A percentile compares a stretch with the other conserved stretches of the same genome.
These are phyloP conservation scores for Plasmodium chabaudi DNA, from an alignment of 169 alveolate species.

Conservation along the genomic window DNA sequence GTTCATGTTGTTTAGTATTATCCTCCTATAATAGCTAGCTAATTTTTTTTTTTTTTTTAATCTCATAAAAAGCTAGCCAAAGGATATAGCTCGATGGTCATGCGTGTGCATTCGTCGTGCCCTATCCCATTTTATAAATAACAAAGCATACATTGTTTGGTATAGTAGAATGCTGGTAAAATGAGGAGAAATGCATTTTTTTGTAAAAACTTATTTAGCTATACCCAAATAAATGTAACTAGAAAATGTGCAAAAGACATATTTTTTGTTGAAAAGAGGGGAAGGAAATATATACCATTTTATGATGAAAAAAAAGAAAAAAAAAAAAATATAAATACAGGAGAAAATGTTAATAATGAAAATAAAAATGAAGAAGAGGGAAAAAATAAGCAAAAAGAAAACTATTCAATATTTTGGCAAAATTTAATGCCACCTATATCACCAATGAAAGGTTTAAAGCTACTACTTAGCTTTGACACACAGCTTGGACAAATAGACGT, in stretches of 20 bases:
- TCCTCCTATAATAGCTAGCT: too few relatives aligned
- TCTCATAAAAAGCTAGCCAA: too few relatives aligned
- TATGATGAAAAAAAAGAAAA: constrained; percentile 40
- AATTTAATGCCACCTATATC: constrained; percentile 41
- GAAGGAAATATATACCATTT: constrained; percentile 66
- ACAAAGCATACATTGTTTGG: too few relatives aligned
- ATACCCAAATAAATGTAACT: too few relatives aligned
- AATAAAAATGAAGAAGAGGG: neutral
- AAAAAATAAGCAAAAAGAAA: neutral
- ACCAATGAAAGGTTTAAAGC: constrained; percentile 62
- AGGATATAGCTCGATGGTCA: too few relatives aligned
- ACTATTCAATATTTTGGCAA: neutral
- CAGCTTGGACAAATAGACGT: neutral
- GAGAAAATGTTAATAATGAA: neutral
- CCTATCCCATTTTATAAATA: too few relatives aligned
- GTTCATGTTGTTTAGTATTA: too few relatives aligned
- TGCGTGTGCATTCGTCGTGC: too few relatives aligned
- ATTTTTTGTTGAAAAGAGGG: constrained; percentile 24
- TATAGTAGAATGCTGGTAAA: too few relatives aligned
- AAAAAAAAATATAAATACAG: constrained; percentile 5
- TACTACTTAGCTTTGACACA: constrained; percentile 31
- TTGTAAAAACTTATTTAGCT: too few relatives aligned
- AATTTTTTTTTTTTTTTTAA: too few relatives aligned
- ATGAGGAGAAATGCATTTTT: too few relatives aligned
- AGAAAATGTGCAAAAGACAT: neutral